A percentile compares a stretch with the other conserved stretches of the same genome.
Evolutionary conservation across 495 filamentous ascomycete species (phyloP).

Genomic region (Aspergillus conjunctus): DNA sequence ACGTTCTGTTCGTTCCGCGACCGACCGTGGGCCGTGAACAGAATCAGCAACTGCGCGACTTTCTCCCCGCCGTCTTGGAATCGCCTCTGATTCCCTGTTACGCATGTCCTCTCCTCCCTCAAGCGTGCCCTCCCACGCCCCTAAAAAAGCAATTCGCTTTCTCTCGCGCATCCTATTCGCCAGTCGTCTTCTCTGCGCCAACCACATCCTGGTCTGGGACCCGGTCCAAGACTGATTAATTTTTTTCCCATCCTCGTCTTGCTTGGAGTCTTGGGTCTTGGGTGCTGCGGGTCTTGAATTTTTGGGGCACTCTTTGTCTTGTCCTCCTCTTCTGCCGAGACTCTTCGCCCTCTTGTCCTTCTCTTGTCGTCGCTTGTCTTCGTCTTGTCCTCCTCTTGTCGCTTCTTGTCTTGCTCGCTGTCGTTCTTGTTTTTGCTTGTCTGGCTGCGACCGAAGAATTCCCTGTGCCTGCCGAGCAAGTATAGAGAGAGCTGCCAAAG

Average conservation of each 20-base stretch:
- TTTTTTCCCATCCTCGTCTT: constrained; percentile 1
- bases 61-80: constrained; percentile 24
- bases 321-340: constrained; percentile 20
- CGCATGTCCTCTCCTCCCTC: constrained; percentile 19
- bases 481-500: neutral
- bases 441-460: neutral
- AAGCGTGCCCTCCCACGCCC: constrained; percentile 24
- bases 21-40: constrained; percentile 12
- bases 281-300: constrained; percentile 21
- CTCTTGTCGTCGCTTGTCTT: constrained; percentile 30
- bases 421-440: constrained; percentile 15
- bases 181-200: constrained; percentile 18
- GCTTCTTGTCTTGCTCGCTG: constrained; percentile 14
- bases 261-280: constrained; percentile 21
- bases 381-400: constrained; percentile 20
- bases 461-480: neutral
- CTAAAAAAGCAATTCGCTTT: constrained; percentile 14
- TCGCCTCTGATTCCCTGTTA: constrained; percentile 10
- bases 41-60: constrained; percentile 6
- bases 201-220: constrained; percentile 16
- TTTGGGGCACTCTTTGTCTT: constrained; percentile 8
- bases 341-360: constrained; percentile 19
- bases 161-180: constrained; percentile 9
- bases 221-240: constrained; percentile 4
- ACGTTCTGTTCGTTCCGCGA: constrained; percentile 23